Percentiles rank a stretch among this genome's conserved stretches.
Conservation (phyloP, 2,329 filamentous ascomycete genomes). For the Epicoccum sorghinum region DNA sequence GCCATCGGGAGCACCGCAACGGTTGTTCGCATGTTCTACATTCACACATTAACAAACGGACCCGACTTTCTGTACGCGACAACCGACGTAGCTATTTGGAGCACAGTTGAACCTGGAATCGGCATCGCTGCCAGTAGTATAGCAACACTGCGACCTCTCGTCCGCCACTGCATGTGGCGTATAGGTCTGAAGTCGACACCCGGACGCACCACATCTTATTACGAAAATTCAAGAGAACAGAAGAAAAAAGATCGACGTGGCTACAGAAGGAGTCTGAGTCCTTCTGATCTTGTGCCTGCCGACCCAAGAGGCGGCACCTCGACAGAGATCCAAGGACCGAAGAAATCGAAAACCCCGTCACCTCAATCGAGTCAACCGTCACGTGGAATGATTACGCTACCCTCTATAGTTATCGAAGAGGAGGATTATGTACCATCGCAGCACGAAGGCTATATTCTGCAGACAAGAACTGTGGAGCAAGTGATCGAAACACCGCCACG, state of each 20-base stretch:
- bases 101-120: conserved; percentile 38
- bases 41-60: conserved; percentile 43
- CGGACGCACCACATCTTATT: conserved; percentile 17
- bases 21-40: conserved; percentile 54
- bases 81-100: conserved; percentile 49
- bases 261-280: conserved; percentile 28
- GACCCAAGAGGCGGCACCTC: conserved; percentile 16
- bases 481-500: conserved; percentile 22
- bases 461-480: conserved; percentile 27
- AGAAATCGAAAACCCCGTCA: background rate
- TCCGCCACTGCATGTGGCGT: conserved; percentile 41
- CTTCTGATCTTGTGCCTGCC: conserved; percentile 26
- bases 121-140: conserved; percentile 56
- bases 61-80: conserved; percentile 53
- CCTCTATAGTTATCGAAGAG: conserved; percentile 7
- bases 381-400: conserved; percentile 5
- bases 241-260: conserved; percentile 24
- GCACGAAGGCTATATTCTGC: conserved; percentile 20
- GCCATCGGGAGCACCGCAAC: conserved; percentile 57
- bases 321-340: conserved; percentile 20
- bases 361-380: too few relatives aligned
- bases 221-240: conserved; percentile 6
- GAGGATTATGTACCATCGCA: conserved; percentile 4
- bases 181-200: conserved; percentile 29
- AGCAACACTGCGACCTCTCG: conserved; percentile 56